Evolutionary conservation across 2,329 filamentous ascomycete species (phyloP).

Genomic region (Hymenoscyphus linearis): DNA sequence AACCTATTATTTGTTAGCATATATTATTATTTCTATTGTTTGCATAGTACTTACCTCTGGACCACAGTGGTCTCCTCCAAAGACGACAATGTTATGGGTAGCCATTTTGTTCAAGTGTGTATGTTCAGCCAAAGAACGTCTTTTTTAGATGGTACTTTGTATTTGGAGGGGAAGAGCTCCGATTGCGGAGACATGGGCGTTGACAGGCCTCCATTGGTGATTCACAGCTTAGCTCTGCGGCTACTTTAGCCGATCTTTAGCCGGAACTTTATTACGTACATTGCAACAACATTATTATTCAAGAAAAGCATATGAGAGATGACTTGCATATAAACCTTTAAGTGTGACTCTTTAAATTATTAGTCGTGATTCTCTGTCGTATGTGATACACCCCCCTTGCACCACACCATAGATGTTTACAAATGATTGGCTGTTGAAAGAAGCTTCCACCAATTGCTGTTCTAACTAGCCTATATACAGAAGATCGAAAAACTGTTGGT

Average conservation of each 20-base stretch:
- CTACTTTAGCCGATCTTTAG: background rate
- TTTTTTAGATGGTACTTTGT: background rate
- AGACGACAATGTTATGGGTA: slow-evolving; percentile 72
- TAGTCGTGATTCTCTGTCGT: no score
- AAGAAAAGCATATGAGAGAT: no score
- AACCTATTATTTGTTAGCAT: slow-evolving; percentile 48
- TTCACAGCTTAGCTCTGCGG: background rate
- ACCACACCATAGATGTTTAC: no score
- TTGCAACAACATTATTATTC: no score
- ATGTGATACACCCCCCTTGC: no score
- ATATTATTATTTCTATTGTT: background rate
- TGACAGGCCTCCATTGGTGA: background rate
- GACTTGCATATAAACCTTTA: no score
- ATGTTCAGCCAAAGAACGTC: background rate
- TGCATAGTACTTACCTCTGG: slow-evolving; percentile 59
- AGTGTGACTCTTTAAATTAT: no score
- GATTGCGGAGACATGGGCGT: background rate
- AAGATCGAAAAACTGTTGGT: no score
- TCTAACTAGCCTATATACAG: no score
- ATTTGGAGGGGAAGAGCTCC: background rate
- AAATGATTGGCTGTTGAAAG: no score
- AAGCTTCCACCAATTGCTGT: no score
- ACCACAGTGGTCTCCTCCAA: slow-evolving; percentile 78
- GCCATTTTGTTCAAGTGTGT: slow-evolving; percentile 48
- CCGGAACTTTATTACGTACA: background rate